Evolutionary conservation across 2,329 filamentous ascomycete genomes (phyloP), one percentile per base, ranked within the genome.

Genomic region (Cercospora zeae-maydis): DNA sequence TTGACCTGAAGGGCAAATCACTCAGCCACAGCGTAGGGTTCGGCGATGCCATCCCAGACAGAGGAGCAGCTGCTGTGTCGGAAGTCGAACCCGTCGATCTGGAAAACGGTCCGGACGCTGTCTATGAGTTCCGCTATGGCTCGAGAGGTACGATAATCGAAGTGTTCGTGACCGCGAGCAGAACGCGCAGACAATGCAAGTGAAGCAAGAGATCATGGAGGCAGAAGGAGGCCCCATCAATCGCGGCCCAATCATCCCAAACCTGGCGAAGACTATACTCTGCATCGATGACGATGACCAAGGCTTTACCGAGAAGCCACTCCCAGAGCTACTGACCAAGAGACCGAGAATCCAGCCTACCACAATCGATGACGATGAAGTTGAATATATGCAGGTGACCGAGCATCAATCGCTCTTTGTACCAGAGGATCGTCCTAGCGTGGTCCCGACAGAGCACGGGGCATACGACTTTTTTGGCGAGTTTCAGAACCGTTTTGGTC

Each of bases 1-100:
- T 58, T 11, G 56, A 58, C 24, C 16, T 58, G 13, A 70, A 70
- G 31, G 69, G 67, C 13, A 56, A 52, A 30, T 53, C 61, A 3
- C 11, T 69, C 3, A 63, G 66, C 3, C 68, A 70, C 39, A 63
- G 60, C 53, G 58, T 65, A 11, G 39, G 27, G 4, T 34, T 34
- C 13, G 45, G 60, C 49, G 34, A 52, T 19, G 34, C 55, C 14
- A 34, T 52, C 14, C 39, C 37, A 24, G 24, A 58, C 36, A 13
- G 39, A 37, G 30, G 39, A 34, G 56, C 21, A 21, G 27, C 39
- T 11, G 39, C 30, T 7, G 21, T 42, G 16, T 30, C 21, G 5
- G 42, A 59, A 30, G 49, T 54, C 21, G 30, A 39, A 19, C 52
- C 24, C 30, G 33, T 61, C 24, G 31, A 63, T 60, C 16, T 52